Evolutionary conservation across 768 basidiomycete species (phyloP).

Genomic region (Tylopilus sp.): DNA sequence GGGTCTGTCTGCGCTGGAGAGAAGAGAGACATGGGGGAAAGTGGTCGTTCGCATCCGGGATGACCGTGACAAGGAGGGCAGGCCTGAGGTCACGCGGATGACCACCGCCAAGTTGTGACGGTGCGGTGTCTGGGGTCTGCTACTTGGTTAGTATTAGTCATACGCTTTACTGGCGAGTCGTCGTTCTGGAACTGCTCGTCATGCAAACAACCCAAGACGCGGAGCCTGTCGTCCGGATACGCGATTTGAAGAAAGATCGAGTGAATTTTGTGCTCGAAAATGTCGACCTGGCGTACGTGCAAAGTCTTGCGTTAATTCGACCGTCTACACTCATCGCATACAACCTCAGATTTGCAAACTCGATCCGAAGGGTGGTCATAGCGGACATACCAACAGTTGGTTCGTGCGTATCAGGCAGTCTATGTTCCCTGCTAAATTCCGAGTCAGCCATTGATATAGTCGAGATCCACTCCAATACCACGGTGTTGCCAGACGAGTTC

Average conservation of each 20-base stretch:
- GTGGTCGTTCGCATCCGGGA: slow-evolving; percentile 64
- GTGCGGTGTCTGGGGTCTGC: slow-evolving; percentile 21
- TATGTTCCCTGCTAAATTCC: slow-evolving; percentile 3
- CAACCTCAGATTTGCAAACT: slow-evolving; percentile 80
- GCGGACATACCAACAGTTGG: slow-evolving; percentile 96
- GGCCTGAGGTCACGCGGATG: too few species aligned
- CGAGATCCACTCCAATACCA: slow-evolving; percentile 85
- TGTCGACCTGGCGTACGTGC: slow-evolving; percentile 88
- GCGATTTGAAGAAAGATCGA: slow-evolving; percentile 77
- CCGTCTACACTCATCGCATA: slow-evolving; percentile 8
- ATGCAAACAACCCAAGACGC: slow-evolving; percentile 37
- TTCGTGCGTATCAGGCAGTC: slow-evolving; percentile 37
- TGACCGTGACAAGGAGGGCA: slow-evolving; percentile 37
- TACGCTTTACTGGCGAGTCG: background rate
- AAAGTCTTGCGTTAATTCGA: background rate
- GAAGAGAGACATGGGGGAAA: slow-evolving; percentile 91
- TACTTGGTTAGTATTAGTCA: background rate
- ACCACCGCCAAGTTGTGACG: slow-evolving; percentile 40
- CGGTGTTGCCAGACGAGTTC: slow-evolving; percentile 95
- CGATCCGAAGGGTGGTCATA: slow-evolving; percentile 88
- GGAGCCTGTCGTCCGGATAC: slow-evolving; percentile 77
- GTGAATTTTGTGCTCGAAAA: slow-evolving; percentile 94
- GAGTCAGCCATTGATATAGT: slow-evolving; percentile 92
- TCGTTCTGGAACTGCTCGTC: slow-evolving; percentile 3
- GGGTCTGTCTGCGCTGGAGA: slow-evolving; percentile 74